Base-by-base conservation (phyloP, 192 early-diverging fungal genomes). In the Coemansia sp. region DNA sequence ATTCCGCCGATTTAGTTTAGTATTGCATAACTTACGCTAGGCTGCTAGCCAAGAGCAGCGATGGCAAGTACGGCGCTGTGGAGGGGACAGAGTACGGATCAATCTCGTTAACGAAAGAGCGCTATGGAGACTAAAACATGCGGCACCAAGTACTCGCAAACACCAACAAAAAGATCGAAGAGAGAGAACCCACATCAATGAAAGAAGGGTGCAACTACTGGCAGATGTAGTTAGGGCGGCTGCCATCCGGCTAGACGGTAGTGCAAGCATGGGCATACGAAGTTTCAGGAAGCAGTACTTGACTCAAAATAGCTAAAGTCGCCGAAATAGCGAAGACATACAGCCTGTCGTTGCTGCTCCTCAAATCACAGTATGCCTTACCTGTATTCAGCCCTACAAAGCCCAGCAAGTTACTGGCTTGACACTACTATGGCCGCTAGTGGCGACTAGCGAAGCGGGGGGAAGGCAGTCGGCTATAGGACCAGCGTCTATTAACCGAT, bases 281-380 rank as follows among this genome's bases (percentile, higher is more conserved):
- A 9, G 50, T 55, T 27, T 55, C 51, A 55, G 11, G 51, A 36
- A 36, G 57, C 32, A 59, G 57, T 59, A 58, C 19, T 65, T n/a
- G 64, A 55, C 66, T 42, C 65, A 69, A 77, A 77, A 72, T 77
- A 77, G 75, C 70, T 53, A 67, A 48, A 5, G 19, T 45, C 32
- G 41, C 34, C 34, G 60, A 76, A 76, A 76, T 76, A 70, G 63
- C 74, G 39, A 36, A 36, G 21, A 12, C 15, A 9, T 21, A 17
- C 19, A 38, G 59, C 34, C 34, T 61, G 34, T 19, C 15, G 34
- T 9, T 17, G 32, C 25, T 61, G 29, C 31, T 61, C 59, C 4
- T 38, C 31, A 62, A 62, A 62, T 23, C 34, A 39, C 60, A 39
- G 34, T 39, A 62, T 14, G 34, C 15, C 37, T 8, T 39, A 38